Evolutionary conservation across 2,329 filamentous ascomycete species (phyloP), one percentile per base, ranked within the genome.

Genomic region (Aspergillus sojae): DNA sequence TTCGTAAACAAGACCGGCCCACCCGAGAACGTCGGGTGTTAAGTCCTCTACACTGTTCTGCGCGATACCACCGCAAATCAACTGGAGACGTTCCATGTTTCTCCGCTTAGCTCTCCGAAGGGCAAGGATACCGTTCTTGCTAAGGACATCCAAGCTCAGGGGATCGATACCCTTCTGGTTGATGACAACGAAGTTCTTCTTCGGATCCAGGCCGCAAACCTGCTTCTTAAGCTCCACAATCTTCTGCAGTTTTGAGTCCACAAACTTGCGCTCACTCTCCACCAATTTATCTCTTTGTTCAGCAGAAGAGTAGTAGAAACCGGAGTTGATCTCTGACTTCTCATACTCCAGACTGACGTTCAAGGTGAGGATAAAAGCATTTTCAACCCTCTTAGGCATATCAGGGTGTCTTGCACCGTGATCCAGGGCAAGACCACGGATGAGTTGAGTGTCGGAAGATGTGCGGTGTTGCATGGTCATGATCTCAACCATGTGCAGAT

Each of bases 381-480:
- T 97, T 80, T 97, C 93, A 34, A 99, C 88, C 63, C 91, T 87
- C 84, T 97, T 98, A 10, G 95, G 93, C 95, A 99, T 99, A 76
- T 99, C 95, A 3, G 95, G 95, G 81, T 99, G 95, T 75, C 95
- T 88, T 14, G 95, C 94, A 70, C 95, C 95, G 79, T 99, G 95
- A 75, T 99, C 95, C 65, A 99, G 84, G 11, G 93, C 95, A 63
- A 99, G 85, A 64, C 95, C 95, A 68, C 91, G 89, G 79, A 99
- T 97, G 64, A 99, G 88, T 80, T 97, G 93, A 62, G 95, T 99
- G 79, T 99, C 95, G 36, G 95, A 92, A 63, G 94, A 94, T 58
- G 92, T 93, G 71, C 94, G 91, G 83, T 99, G 95, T 83, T 99
- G 95, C 94, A 99, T 98, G 79, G 96, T 98, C 95, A 99, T 99